A percentile compares a stretch with the other conserved stretches of the same genome.
Conservation (phyloP, 2,329 filamentous ascomycete genomes). For the Myriosclerotinia curreyana region DNA sequence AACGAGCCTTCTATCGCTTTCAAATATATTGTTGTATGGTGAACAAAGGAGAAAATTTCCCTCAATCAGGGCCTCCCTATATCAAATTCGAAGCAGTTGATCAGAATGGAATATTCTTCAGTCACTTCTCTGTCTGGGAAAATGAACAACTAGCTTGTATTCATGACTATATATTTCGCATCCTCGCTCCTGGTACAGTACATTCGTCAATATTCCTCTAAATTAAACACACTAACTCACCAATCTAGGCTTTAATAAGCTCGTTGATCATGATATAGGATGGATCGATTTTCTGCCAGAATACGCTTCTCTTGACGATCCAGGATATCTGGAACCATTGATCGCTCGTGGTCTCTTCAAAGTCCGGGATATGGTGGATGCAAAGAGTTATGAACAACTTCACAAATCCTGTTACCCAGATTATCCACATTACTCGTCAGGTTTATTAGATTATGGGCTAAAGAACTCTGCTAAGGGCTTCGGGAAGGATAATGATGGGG, state of each 20-base stretch:
- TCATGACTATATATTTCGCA: slow-evolving; percentile 20
- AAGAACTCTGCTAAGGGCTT: not conserved
- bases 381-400: slow-evolving; percentile 6
- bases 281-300: not conserved
- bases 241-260: slow-evolving; percentile 1
- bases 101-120: slow-evolving; percentile 6
- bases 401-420: not conserved
- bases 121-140: slow-evolving; percentile 23
- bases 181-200: slow-evolving; percentile 13
- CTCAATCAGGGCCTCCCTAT: not conserved
- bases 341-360: slow-evolving; percentile 5
- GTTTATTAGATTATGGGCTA: not conserved
- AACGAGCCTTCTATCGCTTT: slow-evolving; percentile 25
- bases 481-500: not conserved
- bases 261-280: slow-evolving; percentile 11
- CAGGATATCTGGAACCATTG: not conserved
- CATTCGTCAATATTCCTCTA: not conserved
- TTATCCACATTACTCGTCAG: not conserved
- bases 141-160: slow-evolving; percentile 25
- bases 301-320: not conserved
- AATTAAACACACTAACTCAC: not conserved
- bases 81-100: not conserved
- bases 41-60: not conserved
- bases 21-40: slow-evolving; percentile 23
- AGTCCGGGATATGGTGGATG: not conserved